These are phyloP conservation scores for Aciculosporium take DNA, from an alignment of 2,329 filamentous ascomycete species.

Conservation along the genomic window DNA sequence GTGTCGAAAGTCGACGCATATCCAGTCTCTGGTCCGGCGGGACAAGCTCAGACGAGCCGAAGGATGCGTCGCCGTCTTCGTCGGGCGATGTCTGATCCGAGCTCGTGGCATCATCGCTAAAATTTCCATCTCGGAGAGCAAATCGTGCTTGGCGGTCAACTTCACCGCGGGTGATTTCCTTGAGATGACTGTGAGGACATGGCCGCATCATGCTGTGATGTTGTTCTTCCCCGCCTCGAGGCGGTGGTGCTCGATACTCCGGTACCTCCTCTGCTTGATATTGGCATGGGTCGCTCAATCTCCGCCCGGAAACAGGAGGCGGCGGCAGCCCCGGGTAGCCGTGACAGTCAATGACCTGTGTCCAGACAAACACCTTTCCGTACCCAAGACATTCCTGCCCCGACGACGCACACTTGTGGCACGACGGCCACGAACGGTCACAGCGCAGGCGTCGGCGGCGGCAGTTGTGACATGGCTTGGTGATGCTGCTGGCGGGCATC, in stretches of 20 bases:
- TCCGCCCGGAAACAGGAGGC: constrained; percentile 12
- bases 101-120: background rate
- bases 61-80: background rate
- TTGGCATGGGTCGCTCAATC: background rate
- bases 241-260: background rate
- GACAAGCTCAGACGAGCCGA: background rate
- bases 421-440: constrained; percentile 44
- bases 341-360: constrained; percentile 34
- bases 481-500: constrained; percentile 21
- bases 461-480: constrained; percentile 46
- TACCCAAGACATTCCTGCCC: constrained; percentile 48
- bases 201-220: background rate
- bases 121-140: background rate
- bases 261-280: constrained; percentile 1
- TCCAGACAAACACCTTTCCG: constrained; percentile 46
- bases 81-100: background rate
- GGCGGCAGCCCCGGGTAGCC: constrained; percentile 28
- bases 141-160: background rate
- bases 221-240: background rate
- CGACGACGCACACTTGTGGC: constrained; percentile 42
- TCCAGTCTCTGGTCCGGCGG: background rate
- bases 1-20: background rate
- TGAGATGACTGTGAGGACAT: background rate
- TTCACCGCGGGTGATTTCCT: background rate
- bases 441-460: constrained; percentile 46